Base-by-base conservation (phyloP, 768 basidiomycete species). In the Tephrocybe rancida region DNA sequence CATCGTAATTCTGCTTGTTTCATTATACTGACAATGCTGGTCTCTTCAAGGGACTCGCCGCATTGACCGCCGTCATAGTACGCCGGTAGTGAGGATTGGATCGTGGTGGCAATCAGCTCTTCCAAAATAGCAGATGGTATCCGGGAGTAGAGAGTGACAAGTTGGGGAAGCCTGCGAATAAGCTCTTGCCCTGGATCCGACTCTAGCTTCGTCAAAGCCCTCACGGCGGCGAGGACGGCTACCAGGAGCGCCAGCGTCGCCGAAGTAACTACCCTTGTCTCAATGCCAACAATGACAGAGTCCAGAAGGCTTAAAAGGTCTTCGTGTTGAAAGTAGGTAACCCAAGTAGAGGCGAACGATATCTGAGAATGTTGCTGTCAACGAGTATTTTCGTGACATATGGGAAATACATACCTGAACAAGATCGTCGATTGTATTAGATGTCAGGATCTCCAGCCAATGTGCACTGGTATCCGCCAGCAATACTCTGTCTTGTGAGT, bases 221-320 rank as follows among this genome's bases (percentile, higher is more conserved):
- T 64, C 14, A 82, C 54, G 5, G 73, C 67, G 13, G 55, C 55
- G 14, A 85, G 63, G 32, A 81, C 57, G n/a, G 62, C 63, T 8
- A 73, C 67, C 26, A 81, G 55, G 1, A 77, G 41, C 14, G 63
- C 61, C 24, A 50, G 29, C 16, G 59, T 50, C 19, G 52, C 19
- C 19, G 54, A 35, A 21, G 38, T 38, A 16, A 54, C 37, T 13
- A 49, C 56, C 3, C 51, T 48, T 35, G 46, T 39, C 18, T 60
- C 58, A 44, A 79, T 56, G 5, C 82, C 77, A 4, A 88, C 61
- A 4, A 81, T 16, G 19, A 79, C 56, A 6, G 67, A 52, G 57
- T 82, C 78, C 10, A 90, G 61, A 5, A 81, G 67, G 5, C 65
- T 57, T 3, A 82, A 67, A 2, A 84, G 63, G 14, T 76, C 74